These are phyloP conservation scores for Neurospora sp. DNA, from an alignment of 495 filamentous ascomycete species.

Conservation along the genomic window DNA sequence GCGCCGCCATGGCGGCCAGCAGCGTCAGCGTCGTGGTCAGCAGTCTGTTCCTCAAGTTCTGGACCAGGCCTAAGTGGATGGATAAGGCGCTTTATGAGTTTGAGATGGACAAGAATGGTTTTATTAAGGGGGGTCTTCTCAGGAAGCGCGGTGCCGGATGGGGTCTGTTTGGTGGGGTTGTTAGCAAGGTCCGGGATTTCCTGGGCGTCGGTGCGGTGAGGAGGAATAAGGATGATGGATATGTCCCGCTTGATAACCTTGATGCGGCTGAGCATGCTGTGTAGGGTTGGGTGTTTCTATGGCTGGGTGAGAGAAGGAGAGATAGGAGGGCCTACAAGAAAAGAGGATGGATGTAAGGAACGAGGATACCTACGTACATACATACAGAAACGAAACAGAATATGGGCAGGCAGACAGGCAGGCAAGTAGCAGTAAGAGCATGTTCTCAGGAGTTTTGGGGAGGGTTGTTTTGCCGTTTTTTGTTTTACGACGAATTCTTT, in stretches of 20 bases:
- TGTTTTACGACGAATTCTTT: neutral
- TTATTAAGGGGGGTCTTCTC: conserved; percentile 22
- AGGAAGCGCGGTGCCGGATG: conserved; percentile 35
- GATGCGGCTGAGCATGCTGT: conserved; percentile 20
- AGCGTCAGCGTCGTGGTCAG: conserved; percentile 85
- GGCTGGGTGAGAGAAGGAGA: neutral
- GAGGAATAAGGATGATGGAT: conserved; percentile 42
- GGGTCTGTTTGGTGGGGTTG: conserved; percentile 33
- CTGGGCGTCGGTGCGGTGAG: conserved; percentile 21
- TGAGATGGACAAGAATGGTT: neutral
- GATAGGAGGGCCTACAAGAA: neutral
- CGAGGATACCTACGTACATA: neutral
- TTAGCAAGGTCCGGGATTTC: conserved; percentile 30
- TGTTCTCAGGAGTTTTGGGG: neutral
- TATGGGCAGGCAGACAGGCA: neutral
- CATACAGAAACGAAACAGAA: neutral
- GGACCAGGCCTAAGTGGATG: conserved; percentile 88
- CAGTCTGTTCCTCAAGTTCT: conserved; percentile 75
- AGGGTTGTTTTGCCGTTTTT: neutral
- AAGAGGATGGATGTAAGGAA: neutral
- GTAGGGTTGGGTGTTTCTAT: neutral
- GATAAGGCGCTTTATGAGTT: conserved; percentile 47
- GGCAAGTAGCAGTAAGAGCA: neutral
- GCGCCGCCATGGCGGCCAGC: conserved; percentile 85
- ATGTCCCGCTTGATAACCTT: conserved; percentile 45